A percentile compares a stretch with the other conserved stretches of the same genome.
Evolutionary conservation across 202 grass and related monocot species (phyloP).

Genomic region (Cymbopogon flexuosus): DNA sequence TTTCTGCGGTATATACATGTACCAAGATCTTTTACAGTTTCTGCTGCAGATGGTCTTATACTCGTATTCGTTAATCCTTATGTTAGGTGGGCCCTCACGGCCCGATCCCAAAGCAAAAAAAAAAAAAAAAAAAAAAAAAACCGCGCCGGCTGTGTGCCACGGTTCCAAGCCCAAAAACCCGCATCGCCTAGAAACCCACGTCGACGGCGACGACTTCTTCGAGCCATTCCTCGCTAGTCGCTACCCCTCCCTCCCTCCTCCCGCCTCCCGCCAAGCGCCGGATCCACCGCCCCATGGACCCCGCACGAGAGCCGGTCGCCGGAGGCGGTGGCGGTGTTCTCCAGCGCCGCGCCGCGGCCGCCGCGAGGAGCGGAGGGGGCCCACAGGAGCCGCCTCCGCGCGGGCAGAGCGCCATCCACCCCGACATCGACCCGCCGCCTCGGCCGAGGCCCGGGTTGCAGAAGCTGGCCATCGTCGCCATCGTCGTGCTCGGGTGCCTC

Average conservation of each 20-base stretch:
- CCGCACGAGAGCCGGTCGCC: conserved; percentile 6
- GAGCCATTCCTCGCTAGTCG: not conserved
- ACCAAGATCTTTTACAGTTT: too few relatives aligned
- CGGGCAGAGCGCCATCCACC: conserved; percentile 29
- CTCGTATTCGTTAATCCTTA: too few relatives aligned
- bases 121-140: too few relatives aligned
- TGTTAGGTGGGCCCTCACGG: too few relatives aligned
- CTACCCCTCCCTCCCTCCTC: not conserved
- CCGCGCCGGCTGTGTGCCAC: not conserved
- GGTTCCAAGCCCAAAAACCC: not conserved
- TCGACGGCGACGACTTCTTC: conserved; percentile 21
- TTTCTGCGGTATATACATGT: too few relatives aligned
- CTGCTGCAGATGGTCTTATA: too few relatives aligned
- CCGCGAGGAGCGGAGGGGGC: not conserved
- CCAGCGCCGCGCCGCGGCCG: conserved; percentile 40
- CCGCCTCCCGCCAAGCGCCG: not conserved
- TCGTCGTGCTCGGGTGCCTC: conserved; percentile 53
- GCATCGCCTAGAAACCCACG: conserved; percentile 33
- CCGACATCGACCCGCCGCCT: conserved; percentile 62
- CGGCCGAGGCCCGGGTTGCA: conserved; percentile 53
- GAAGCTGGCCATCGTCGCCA: conserved; percentile 66
- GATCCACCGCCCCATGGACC: conserved; percentile 30
- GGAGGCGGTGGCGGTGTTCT: conserved; percentile 23
- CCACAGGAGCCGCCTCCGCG: conserved; percentile 18
- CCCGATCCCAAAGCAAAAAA: too few relatives aligned